Base-by-base conservation (phyloP, 2,329 filamentous ascomycete genomes). In the Aspergillus sp. region DNA sequence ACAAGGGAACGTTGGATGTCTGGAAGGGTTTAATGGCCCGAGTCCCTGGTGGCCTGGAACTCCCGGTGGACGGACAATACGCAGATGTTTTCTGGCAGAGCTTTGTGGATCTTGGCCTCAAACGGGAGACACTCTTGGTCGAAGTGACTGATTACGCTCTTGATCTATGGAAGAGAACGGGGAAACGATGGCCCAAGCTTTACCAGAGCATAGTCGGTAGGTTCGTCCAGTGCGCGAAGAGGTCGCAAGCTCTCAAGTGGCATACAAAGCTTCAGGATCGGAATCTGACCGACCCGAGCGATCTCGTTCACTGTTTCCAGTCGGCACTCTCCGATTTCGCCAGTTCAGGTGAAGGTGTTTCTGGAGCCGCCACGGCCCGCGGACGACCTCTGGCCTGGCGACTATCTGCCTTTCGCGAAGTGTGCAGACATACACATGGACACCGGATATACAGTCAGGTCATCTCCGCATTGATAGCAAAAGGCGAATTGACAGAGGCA, bases 361-460 rank as follows among this genome's bases (percentile, higher is more conserved):
- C 53, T 46, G 30, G 58, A 31, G 17, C 54, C 19, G 48, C 25
- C n/a, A 66, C 58, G 23, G n/a, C 55, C 3, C 59, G 63, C 45
- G 51, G 54, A 45, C 63, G 53, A 6, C 46, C 57, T 50, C 54
- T 67, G 8, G 62, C 64, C 19, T 54, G 63, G 7, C 72, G 74
- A 11, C 45, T 81, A 30, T 66, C 69, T 38, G 70, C 72, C 0
- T 77, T 85, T 54, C 75, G 74, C 49, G 68, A 67, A 8, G 77
- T 85, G 23, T 84, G 83, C 65, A 67, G 71, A 19, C 60, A 73
- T 11, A 71, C 73, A 11, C 64, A 72, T 5, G 71, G 75, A 48
- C 76, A 77, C 52, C 75, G 75, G 48, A 74, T 82, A 8, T 85
- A 85, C 65, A 69, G 69, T 3, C 72, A 71, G 25, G 68, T 81